phyloP scores from a whole-genome alignment of 768 basidiomycete genomes.

The Collybia sp. region DNA sequence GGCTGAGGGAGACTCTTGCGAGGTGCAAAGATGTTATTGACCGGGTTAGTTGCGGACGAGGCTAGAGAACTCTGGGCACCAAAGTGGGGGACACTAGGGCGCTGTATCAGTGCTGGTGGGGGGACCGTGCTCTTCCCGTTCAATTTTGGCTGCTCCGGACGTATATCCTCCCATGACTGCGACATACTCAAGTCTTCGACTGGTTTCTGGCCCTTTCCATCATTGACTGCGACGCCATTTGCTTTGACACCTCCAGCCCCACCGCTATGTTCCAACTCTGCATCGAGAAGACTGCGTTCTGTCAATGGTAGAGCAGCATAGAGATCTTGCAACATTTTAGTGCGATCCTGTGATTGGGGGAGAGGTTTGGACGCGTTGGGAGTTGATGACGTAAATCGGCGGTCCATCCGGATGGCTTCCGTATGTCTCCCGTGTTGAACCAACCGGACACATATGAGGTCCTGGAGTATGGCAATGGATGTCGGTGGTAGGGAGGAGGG shows the following conservation, averaged over 20 bases:
- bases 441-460: conserved; percentile 75
- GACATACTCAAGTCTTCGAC: conserved; percentile 28
- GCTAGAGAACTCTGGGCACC: conserved; percentile 19
- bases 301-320: conserved; percentile 55
- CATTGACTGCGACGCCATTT: conserved; percentile 7
- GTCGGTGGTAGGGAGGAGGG: conserved; percentile 40
- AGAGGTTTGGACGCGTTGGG: conserved; percentile 24
- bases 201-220: conserved; percentile 1
- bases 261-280: conserved; percentile 39
- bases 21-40: conserved; percentile 13
- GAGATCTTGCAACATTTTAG: conserved; percentile 67
- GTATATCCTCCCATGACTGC: conserved; percentile 64
- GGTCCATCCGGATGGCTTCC: conserved; percentile 75
- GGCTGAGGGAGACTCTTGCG: conserved; percentile 24
- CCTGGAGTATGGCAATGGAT: conserved; percentile 59
- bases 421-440: conserved; percentile 67
- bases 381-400: conserved; percentile 46
- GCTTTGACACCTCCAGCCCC: background rate
- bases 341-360: conserved; percentile 47
- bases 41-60: background rate
- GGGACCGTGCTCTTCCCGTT: conserved; percentile 9
- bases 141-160: conserved; percentile 7
- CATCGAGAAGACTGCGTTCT: conserved; percentile 60
- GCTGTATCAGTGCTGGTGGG: conserved; percentile 19
- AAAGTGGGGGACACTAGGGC: conserved; percentile 30